Conservation (phyloP, 2,329 filamentous ascomycete genomes). For the Aspergillus sp. region DNA sequence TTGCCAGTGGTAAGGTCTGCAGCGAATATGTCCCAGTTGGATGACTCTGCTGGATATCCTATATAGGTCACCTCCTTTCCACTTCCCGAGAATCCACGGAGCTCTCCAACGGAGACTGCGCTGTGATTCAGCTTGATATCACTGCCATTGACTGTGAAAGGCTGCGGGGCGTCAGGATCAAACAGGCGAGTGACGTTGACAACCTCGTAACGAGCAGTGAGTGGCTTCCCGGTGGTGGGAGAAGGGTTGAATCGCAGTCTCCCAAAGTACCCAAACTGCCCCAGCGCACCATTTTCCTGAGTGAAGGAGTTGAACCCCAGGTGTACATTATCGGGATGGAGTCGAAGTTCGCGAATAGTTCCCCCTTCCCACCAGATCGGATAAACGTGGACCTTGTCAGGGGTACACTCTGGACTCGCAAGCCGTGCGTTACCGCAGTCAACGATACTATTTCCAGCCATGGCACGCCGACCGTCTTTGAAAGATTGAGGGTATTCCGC, state of each 20-base stretch:
- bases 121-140: constrained; percentile 17
- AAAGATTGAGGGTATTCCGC: constrained; percentile 48
- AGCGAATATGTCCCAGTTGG: background rate
- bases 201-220: constrained; percentile 40
- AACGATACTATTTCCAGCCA: constrained; percentile 30
- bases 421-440: constrained; percentile 39
- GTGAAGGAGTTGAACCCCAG: background rate
- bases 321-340: background rate
- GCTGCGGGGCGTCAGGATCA: constrained; percentile 18
- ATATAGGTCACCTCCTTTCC: background rate
- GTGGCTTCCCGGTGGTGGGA: constrained; percentile 29
- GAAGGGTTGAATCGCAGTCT: constrained; percentile 42
- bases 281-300: background rate
- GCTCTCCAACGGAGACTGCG: constrained; percentile 34
- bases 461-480: constrained; percentile 36
- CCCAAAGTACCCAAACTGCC: constrained; percentile 34
- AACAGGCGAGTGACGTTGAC: constrained; percentile 40
- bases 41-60: background rate
- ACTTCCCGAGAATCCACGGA: constrained; percentile 20
- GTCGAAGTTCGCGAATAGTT: background rate
- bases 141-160: constrained; percentile 24
- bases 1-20: background rate
- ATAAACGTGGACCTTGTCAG: constrained; percentile 39
- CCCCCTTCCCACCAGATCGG: constrained; percentile 31
- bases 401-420: constrained; percentile 37